Conservation (phyloP, 768 basidiomycete genomes). For the Tephrocybe sp. region DNA sequence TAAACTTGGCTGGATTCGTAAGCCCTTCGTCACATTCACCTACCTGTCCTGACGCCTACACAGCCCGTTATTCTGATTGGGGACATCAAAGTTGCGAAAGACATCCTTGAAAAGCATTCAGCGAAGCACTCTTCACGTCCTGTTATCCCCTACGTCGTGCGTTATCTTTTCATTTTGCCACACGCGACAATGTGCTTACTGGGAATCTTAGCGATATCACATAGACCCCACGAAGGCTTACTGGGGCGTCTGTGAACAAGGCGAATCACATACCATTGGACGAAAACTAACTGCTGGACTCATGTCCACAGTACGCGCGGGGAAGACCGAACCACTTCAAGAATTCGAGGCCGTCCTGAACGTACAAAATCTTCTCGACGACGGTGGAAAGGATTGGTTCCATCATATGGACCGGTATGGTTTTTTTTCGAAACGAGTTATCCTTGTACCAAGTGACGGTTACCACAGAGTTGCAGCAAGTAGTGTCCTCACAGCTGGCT, state of each 20-base stretch:
- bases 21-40: not conserved
- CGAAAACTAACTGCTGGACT: slow-evolving; percentile 2
- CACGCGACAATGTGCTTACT: too few relatives aligned
- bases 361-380: slow-evolving; percentile 2
- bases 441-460: not conserved
- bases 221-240: slow-evolving; percentile 1
- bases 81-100: slow-evolving; percentile 6
- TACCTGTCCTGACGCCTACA: not conserved
- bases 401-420: slow-evolving; percentile 3
- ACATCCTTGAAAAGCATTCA: slow-evolving; percentile 5
- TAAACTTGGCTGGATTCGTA: slow-evolving; percentile 7
- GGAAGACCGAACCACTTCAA: slow-evolving; percentile 3
- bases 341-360: slow-evolving; percentile 2
- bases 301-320: slow-evolving; percentile 3
- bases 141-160: slow-evolving; percentile 3
- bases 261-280: slow-evolving; percentile 2
- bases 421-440: not conserved
- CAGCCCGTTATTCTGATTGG: slow-evolving; percentile 3
- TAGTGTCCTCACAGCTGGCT: not conserved
- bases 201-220: not conserved
- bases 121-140: slow-evolving; percentile 4
- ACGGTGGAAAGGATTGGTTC: slow-evolving; percentile 4
- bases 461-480: not conserved
- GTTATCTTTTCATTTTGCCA: not conserved
- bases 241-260: slow-evolving; percentile 2